Percentiles rank a stretch among this genome's conserved stretches.
These are phyloP conservation scores for Saturnispora galanensis DNA, from an alignment of 805 yeast species.

Conservation along the genomic window DNA sequence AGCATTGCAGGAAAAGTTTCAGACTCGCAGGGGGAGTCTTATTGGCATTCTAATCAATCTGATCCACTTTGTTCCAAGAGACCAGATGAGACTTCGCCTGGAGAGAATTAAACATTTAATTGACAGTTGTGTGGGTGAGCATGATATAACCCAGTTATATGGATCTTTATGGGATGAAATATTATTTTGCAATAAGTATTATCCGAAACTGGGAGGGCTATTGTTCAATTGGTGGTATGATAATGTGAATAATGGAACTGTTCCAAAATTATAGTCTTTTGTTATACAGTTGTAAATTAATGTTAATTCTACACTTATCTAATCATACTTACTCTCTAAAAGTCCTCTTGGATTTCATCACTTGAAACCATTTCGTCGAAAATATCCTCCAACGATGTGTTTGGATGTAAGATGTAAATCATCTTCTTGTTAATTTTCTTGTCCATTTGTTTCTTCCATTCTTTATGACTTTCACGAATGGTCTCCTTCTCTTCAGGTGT, in stretches of 20 bases:
- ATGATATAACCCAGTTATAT: conserved; percentile 32
- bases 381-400: conserved; percentile 68
- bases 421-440: conserved; percentile 23
- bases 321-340: neutral
- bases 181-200: conserved; percentile 41
- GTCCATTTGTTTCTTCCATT: conserved; percentile 15
- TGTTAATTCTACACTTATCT: neutral
- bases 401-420: conserved; percentile 63
- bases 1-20: conserved; percentile 20
- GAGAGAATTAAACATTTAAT: conserved; percentile 32
- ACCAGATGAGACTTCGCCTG: conserved; percentile 37
- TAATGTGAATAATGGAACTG: conserved; percentile 16
- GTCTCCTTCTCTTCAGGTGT: conserved; percentile 18
- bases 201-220: conserved; percentile 43
- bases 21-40: conserved; percentile 33
- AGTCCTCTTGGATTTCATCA: conserved; percentile 13
- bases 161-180: conserved; percentile 42
- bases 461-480: conserved; percentile 7
- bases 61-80: conserved; percentile 42
- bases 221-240: conserved; percentile 61
- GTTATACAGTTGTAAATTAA: neutral
- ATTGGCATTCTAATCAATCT: conserved; percentile 38
- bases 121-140: conserved; percentile 12
- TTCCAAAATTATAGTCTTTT: conserved; percentile 10
- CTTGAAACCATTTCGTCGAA: conserved; percentile 30